Percentiles rank a stretch among this genome's conserved stretches.
These are phyloP conservation scores for Caryopteris hybrid DNA, from an alignment of 305 asterid species.

Conservation along the genomic window DNA sequence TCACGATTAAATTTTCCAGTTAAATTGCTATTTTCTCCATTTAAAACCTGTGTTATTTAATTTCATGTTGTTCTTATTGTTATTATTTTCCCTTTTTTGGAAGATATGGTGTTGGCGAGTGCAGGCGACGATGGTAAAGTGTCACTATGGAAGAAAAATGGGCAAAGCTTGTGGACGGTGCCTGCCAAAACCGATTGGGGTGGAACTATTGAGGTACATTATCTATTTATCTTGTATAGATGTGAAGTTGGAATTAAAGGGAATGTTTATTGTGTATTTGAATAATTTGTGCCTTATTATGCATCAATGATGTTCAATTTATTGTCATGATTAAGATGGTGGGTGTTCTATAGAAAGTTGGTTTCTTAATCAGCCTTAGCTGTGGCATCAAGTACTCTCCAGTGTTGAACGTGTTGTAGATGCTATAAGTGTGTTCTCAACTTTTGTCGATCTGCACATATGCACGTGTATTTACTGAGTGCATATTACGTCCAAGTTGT, in stretches of 20 bases:
- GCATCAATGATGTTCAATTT: no score
- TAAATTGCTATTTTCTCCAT: not conserved
- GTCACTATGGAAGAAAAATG: conserved; percentile 17
- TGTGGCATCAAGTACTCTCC: no score
- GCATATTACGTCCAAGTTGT: not conserved
- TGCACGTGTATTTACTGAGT: not conserved
- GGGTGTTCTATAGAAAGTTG: no score
- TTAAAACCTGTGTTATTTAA: not conserved
- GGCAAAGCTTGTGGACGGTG: conserved; percentile 11
- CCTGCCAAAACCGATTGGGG: conserved; percentile 2
- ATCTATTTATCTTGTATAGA: not conserved
- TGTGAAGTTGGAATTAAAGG: not conserved
- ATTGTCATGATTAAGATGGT: not conserved
- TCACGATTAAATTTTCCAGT: not conserved
- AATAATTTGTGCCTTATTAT: not conserved
- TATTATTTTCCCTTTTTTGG: not conserved
- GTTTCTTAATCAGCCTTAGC: no score
- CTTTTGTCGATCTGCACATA: not conserved
- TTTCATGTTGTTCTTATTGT: not conserved
- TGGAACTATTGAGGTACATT: conserved; percentile 6
- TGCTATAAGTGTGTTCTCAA: not conserved
- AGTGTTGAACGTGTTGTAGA: not conserved
- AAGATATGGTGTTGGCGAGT: conserved; percentile 23
- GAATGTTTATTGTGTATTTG: not conserved
- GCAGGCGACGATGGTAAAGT: conserved; percentile 19